Base-by-base conservation (phyloP, 1,284 basidiomycete genomes). In the Ustilago loliicola region DNA sequence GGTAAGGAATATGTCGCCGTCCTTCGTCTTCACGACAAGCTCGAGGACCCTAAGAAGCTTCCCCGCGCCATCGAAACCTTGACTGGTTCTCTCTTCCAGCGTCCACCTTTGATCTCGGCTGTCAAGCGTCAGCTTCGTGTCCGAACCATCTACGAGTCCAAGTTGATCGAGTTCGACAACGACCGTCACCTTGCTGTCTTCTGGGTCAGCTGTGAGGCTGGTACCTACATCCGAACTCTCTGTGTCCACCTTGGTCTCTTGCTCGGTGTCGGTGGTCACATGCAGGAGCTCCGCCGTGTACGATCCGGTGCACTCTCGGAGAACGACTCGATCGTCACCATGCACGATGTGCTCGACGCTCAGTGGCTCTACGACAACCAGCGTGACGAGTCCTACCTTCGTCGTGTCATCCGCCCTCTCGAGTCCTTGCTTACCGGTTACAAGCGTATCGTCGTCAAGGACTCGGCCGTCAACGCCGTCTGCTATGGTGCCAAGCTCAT, bases 401-500 rank as follows among this genome's bases (percentile, higher is more conserved):
- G 97, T 71, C 92, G 96, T 71, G 95, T 93, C 68, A 95, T 99
- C 83, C 92, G 94, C 72, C 97, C 97, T 8, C 89, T 99, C 77
- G 97, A 99, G 89, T 94, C 93, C 69, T 90, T 99, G 59, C 90
- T 99, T 80, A 91, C 94, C 67, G 94, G 95, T 66, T 98, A 98
- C 89, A 99, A 99, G 89, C 93, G 97, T 77, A 95, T 99, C 81
- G 97, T 99, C 58, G 96, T 99, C 81, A 98, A 98, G 88, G 97
- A 99, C 88, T 96, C 94, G 82, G 96, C 97, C 19, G 96, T 99
- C 84, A 99, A 99, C 86, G 97, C 97, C 69, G 94, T 99, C 70
- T 99, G 97, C 89, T 99, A 99, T 88, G 97, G 97, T 81, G 97
- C 97, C 73, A 98, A 99, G 88, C 92, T 99, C 85, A 99, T 99